Percentiles rank a stretch among this genome's conserved stretches.
phyloP scores from a whole-genome alignment of 805 yeast genomes.

The Yamadazyma tumulicola region DNA sequence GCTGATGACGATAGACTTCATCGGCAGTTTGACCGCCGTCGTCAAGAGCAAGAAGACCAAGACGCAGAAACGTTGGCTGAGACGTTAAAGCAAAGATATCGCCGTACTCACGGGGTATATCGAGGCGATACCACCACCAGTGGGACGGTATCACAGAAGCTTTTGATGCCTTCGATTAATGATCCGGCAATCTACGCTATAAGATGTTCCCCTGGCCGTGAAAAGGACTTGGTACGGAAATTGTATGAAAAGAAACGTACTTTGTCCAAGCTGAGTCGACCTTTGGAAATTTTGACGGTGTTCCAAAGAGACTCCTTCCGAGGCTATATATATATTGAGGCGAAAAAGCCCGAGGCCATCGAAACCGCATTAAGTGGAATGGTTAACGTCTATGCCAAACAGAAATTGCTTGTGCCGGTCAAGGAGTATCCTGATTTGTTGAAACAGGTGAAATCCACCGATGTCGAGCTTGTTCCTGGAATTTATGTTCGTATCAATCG shows the following conservation, averaged over 20 bases:
- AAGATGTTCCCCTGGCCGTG: constrained; percentile 89
- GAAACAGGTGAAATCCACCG: constrained; percentile 84
- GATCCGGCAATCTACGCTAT: constrained; percentile 97
- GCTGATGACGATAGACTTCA: constrained; percentile 72
- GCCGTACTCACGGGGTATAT: constrained; percentile 78
- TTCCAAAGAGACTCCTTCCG: constrained; percentile 92
- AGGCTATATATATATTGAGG: constrained; percentile 93
- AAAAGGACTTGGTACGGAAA: constrained; percentile 84
- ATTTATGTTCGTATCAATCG: constrained; percentile 86
- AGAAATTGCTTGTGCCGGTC: constrained; percentile 86
- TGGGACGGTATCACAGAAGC: constrained; percentile 79
- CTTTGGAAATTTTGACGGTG: constrained; percentile 82
- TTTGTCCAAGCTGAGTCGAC: constrained; percentile 66
- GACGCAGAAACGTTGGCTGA: constrained; percentile 95
- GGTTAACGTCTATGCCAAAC: constrained; percentile 72
- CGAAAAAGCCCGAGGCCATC: constrained; percentile 89
- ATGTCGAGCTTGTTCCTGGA: constrained; percentile 86
- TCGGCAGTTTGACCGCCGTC: constrained; percentile 83
- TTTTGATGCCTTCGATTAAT: constrained; percentile 90
- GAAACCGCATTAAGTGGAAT: constrained; percentile 85
- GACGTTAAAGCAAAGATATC: constrained; percentile 86
- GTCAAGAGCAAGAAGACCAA: constrained; percentile 84
- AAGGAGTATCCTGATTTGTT: constrained; percentile 91
- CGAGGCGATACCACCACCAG: constrained; percentile 72
- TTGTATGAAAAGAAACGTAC: constrained; percentile 80